Evolutionary conservation across 257 asterid genomes (phyloP).

Genomic region (Solanum peruvianum): DNA sequence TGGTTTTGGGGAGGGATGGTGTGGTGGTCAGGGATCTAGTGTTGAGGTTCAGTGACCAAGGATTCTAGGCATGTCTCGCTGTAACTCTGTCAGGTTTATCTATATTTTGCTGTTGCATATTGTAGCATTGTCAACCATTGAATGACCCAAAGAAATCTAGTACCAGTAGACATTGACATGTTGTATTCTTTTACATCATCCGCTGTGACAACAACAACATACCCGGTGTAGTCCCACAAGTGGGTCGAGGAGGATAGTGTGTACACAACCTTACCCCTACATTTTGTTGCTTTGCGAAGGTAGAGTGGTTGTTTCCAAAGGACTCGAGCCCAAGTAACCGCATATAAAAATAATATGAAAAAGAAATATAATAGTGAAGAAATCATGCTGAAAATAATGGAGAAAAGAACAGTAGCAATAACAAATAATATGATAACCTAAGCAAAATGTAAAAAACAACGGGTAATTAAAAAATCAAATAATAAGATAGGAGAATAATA

Average conservation of each 20-base stretch:
- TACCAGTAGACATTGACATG: background rate
- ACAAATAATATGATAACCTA: background rate
- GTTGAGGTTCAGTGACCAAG: background rate
- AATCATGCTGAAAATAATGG: background rate
- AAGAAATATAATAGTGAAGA: background rate
- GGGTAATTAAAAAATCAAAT: background rate
- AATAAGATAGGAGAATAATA: background rate
- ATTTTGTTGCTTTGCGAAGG: background rate
- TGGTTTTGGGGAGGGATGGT: background rate
- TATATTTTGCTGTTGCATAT: background rate
- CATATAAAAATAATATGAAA: background rate
- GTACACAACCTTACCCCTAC: background rate
- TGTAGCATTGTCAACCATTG: background rate
- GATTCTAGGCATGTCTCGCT: background rate
- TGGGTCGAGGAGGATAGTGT: background rate
- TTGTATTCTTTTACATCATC: background rate
- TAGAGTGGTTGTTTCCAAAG: background rate
- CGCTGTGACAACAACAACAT: background rate
- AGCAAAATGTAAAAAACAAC: background rate
- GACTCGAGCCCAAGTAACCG: background rate
- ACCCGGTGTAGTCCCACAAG: background rate
- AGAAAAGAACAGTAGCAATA: background rate
- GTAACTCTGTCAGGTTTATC: background rate
- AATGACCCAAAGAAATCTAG: background rate
- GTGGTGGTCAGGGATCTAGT: background rate